Evolutionary conservation across 495 filamentous ascomycete genomes (phyloP), one percentile per base, ranked within the genome.

Genomic region (Parmelia sp.): DNA sequence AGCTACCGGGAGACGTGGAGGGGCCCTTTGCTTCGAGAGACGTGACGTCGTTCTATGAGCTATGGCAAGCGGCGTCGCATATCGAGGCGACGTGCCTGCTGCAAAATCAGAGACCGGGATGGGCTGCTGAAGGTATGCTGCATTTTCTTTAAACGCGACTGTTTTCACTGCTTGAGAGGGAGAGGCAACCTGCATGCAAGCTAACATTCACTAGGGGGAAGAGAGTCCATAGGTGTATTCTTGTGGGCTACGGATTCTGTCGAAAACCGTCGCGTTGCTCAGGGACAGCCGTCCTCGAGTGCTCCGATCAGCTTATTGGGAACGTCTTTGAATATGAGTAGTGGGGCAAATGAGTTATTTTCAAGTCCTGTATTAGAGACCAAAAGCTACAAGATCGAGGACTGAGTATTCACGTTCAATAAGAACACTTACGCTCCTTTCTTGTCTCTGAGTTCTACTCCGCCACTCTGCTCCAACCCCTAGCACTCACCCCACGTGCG

Each of bases 81-180:
- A n/a, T 64, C 31, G 37, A 58, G 10, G 1, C 14, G 0, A 11
- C 21, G 25, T 64, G 55, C 40, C 29, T 57, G 39, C 1, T 36
- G 29, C 29, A 9, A 15, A n/a, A 47, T 1, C 8, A 25, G 9
- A 29, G 36, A 19, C 55, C 62, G 4, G 62, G 62, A 23, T 64
- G 62, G 62, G 62, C 40, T n/a, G 17, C 40, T n/a, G 39, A 39
- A 64, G 53, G 62, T 63, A 35, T 53, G 61, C 17, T 29, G n/a
- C 4, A 1, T n/a, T 47, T n/a, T 44, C 42, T 37, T 11, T 11
- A 5, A 11, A 6, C 14, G 9, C 39, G 36, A 40, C 14, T 12
- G 9, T 10, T 6, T 2, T 40, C 12, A 40, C 14, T 40, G 2
- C 7, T 5, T 3, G 3, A 21, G 7, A 23, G 9, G 21, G 6